A percentile compares a stretch with the other conserved stretches of the same genome.
Evolutionary conservation across 2,329 filamentous ascomycete species (phyloP).

Genomic region (Fusarium nanum): DNA sequence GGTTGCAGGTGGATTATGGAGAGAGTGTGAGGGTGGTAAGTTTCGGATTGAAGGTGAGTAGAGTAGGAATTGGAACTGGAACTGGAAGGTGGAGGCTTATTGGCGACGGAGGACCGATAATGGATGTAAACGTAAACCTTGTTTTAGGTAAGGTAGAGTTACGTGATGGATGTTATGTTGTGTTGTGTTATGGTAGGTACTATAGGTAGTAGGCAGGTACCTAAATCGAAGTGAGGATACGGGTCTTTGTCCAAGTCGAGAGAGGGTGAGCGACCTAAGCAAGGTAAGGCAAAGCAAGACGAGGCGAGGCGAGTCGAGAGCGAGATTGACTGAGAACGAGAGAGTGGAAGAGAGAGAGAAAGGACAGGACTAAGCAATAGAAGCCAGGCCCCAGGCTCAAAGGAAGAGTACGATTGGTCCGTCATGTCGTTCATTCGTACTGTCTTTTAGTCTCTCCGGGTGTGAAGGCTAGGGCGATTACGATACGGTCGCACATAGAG

Average conservation of each 20-base stretch:
- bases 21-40: constrained; percentile 13
- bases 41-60: constrained; percentile 28
- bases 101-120: constrained; percentile 26
- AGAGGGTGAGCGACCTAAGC: constrained; percentile 22
- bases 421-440: constrained; percentile 21
- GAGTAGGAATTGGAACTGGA: constrained; percentile 30
- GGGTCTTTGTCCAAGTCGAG: constrained; percentile 39
- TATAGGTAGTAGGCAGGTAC: background rate
- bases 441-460: constrained; percentile 31
- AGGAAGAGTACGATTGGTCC: constrained; percentile 40
- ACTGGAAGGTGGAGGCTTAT: constrained; percentile 33
- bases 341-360: constrained; percentile 2
- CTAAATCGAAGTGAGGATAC: constrained; percentile 26
- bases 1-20: constrained; percentile 16
- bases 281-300: background rate
- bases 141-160: constrained; percentile 34
- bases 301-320: background rate
- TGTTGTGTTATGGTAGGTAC: background rate
- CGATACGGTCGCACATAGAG: constrained; percentile 25
- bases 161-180: background rate
- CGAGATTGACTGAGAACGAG: constrained; percentile 9
- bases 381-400: constrained; percentile 21
- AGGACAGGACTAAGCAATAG: constrained; percentile 4
- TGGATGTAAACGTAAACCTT: constrained; percentile 38
- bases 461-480: constrained; percentile 12